These are phyloP conservation scores for Aspergillus sp. DNA, from an alignment of 2,329 filamentous ascomycete genomes.

Conservation along the genomic window DNA sequence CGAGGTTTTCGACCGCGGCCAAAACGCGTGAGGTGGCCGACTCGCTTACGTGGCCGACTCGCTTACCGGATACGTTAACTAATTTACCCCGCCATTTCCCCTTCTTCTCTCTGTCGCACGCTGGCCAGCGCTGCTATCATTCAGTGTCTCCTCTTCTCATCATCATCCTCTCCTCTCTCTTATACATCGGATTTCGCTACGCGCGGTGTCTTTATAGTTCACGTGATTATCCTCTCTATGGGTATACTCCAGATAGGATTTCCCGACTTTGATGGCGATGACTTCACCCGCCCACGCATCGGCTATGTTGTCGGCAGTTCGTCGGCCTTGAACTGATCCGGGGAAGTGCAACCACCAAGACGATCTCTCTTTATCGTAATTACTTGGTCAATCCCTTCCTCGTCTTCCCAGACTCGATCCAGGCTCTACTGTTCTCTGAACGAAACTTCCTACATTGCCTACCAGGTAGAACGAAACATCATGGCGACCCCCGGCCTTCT, in stretches of 20 bases:
- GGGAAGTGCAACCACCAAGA: neutral
- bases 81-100: no score
- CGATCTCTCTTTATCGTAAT: neutral
- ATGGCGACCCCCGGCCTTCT: conserved; percentile 64
- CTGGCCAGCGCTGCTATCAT: no score
- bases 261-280: neutral
- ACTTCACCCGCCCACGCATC: conserved; percentile 2
- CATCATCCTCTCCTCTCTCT: neutral
- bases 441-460: neutral
- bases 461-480: conserved; percentile 7
- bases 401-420: neutral
- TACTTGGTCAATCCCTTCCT: neutral
- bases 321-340: conserved; percentile 5
- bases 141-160: no score
- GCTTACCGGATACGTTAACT: no score
- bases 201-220: neutral
- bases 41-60: no score
- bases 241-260: neutral
- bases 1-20: no score
- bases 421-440: neutral
- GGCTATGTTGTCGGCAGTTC: conserved; percentile 7
- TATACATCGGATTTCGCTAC: neutral
- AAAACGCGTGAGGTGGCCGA: no score
- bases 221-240: neutral
- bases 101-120: no score